Base-by-base conservation (phyloP, 2,329 filamentous ascomycete genomes). In the Grosmannia huntii region DNA sequence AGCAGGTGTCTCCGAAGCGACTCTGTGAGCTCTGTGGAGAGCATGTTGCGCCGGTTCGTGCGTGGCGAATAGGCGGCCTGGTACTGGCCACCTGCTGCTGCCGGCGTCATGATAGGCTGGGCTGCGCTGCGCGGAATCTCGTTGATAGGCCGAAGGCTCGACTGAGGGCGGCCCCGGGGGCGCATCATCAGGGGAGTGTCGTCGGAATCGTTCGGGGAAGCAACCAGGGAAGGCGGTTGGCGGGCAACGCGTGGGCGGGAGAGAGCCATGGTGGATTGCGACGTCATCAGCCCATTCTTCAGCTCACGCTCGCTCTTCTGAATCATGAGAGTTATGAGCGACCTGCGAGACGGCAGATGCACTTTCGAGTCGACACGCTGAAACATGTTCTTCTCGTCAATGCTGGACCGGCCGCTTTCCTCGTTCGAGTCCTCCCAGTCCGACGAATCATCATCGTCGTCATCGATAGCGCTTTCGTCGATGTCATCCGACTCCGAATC, bases 41-140 rank as follows among this genome's bases (percentile, higher is more conserved):
- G 80, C 94, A 99, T 99, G 72, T 96, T 95, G 61, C 91, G 83
- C 56, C 94, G 83, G 0, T 91, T 96, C 0, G 92, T 96, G 59
- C 90, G 84, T 4, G 94, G 94, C 5, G 94, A 97, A 63, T 96
- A 80, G 1, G 90, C 88, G 31, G 85, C 83, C 58, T 89, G 86
- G 63, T 87, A 83, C 53, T 76, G 71, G 46, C 71, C 70, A 59
- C 84, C 36, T 38, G 14, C 84, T 38, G 14, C 84, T 23, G 86
- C 81, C 16, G 83, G 85, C 67, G 85, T 82, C 66, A 85, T 82
- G 67, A 96, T 96, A 31, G 91, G 90, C 70, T 92, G 90, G 0
- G 82, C 80, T 4, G 68, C 70, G 1, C 89, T 85, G 50, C 86
- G 81, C 49, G 87, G 82, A 52, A 85, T 76, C 66, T 86, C 84